phyloP scores from a whole-genome alignment of 306 rosid genomes.

The Cyclanthera cordifolia region DNA sequence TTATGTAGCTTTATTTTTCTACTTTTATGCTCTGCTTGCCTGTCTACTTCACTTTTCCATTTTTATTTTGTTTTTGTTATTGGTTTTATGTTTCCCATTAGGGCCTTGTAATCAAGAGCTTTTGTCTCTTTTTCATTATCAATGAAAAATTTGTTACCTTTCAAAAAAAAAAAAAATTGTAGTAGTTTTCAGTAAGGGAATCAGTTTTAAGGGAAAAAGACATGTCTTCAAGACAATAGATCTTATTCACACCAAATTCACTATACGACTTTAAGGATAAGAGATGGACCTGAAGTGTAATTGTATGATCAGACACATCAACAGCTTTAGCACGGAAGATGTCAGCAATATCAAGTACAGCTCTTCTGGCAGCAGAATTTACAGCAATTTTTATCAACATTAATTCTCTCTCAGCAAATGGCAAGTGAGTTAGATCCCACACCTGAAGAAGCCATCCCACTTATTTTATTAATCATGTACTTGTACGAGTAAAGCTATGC shows the following conservation, averaged over 20 bases:
- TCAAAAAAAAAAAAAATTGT: no score
- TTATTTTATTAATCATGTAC: constrained; percentile 12
- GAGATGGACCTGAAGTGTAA: constrained; percentile 39
- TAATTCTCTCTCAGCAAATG: constrained; percentile 48
- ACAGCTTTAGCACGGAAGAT: constrained; percentile 53
- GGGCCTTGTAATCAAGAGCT: no score
- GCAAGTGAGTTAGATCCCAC: constrained; percentile 33
- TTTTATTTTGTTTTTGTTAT: no score
- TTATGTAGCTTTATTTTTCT: no score
- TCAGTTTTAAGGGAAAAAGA: no score
- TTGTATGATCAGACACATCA: constrained; percentile 51
- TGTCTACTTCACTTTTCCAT: no score
- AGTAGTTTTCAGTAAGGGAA: no score
- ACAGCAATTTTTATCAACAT: constrained; percentile 48
- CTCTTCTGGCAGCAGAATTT: constrained; percentile 44
- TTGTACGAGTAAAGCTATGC: neutral
- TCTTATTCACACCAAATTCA: neutral
- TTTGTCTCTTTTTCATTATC: no score
- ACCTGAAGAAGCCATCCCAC: constrained; percentile 27
- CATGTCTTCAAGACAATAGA: no score
- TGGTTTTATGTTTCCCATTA: no score
- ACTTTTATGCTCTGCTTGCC: no score
- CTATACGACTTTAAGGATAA: neutral
- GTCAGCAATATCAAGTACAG: constrained; percentile 43
- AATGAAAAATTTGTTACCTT: no score